These are phyloP conservation scores for Cyberlindnera mrakii DNA, from an alignment of 805 yeast genomes.

Conservation along the genomic window DNA sequence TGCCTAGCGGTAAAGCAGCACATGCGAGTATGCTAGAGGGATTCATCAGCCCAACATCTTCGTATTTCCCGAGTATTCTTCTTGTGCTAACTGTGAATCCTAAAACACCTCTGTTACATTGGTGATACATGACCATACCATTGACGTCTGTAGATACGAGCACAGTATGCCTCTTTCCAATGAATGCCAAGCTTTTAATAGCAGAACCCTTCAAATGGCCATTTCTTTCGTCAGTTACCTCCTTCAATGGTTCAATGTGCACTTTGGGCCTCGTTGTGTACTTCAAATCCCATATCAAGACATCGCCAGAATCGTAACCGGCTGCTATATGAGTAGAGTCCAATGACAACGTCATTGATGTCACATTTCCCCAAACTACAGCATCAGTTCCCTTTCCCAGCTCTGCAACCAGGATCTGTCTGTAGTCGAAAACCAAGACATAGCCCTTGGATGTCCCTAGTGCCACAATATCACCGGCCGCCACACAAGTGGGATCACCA, in stretches of 20 bases:
- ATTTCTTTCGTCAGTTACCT: constrained; percentile 22
- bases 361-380: constrained; percentile 40
- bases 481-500: constrained; percentile 47
- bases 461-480: constrained; percentile 41
- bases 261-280: constrained; percentile 26
- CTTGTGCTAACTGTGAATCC: constrained; percentile 42
- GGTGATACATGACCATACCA: constrained; percentile 60
- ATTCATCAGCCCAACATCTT: constrained; percentile 9
- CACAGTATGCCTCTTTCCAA: constrained; percentile 49
- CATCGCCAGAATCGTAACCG: constrained; percentile 60
- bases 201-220: constrained; percentile 26
- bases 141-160: constrained; percentile 47
- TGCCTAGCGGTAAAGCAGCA: constrained; percentile 55
- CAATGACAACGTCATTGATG: constrained; percentile 51
- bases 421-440: constrained; percentile 61
- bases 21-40: constrained; percentile 35
- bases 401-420: constrained; percentile 48
- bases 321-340: constrained; percentile 69
- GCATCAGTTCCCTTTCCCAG: constrained; percentile 29
- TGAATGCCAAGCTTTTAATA: constrained; percentile 40
- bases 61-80: constrained; percentile 47
- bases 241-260: constrained; percentile 16
- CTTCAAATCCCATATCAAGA: constrained; percentile 62
- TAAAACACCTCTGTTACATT: constrained; percentile 51
- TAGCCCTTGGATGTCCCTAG: constrained; percentile 70